These are phyloP conservation scores for Fusarium marasasianum DNA, from an alignment of 2,329 filamentous ascomycete genomes.

Conservation along the genomic window DNA sequence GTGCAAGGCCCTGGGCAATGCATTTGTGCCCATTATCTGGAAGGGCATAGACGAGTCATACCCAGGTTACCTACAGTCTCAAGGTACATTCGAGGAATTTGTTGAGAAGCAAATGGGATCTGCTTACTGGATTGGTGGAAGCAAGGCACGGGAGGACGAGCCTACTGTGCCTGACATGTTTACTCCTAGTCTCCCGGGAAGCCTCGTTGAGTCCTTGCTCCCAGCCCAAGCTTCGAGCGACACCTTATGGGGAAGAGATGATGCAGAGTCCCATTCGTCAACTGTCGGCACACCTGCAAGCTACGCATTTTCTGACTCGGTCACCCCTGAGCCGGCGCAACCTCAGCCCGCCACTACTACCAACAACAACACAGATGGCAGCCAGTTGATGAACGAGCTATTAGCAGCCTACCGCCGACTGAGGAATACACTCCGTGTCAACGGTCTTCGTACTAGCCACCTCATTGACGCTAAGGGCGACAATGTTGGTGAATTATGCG, in stretches of 20 bases:
- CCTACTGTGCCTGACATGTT: slow-evolving; percentile 43
- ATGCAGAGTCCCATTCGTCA: slow-evolving; percentile 47
- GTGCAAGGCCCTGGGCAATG: slow-evolving; percentile 95
- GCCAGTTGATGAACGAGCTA: slow-evolving; percentile 61
- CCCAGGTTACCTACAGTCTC: slow-evolving; percentile 73
- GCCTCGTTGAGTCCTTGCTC: slow-evolving; percentile 51
- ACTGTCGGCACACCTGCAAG: slow-evolving; percentile 53
- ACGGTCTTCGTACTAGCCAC: slow-evolving; percentile 58
- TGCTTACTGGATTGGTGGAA: slow-evolving; percentile 53
- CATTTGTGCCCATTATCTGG: slow-evolving; percentile 95
- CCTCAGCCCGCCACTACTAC: slow-evolving; percentile 13
- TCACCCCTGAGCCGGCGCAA: slow-evolving; percentile 38
- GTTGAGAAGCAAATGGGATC: slow-evolving; percentile 66
- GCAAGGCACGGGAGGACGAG: slow-evolving; percentile 50
- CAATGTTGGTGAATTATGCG: slow-evolving; percentile 57
- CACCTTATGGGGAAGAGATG: slow-evolving; percentile 53
- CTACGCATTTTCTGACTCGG: slow-evolving; percentile 52
- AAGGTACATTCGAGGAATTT: slow-evolving; percentile 73
- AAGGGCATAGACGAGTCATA: slow-evolving; percentile 89
- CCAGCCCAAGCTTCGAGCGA: slow-evolving; percentile 49
- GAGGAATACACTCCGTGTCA: slow-evolving; percentile 65
- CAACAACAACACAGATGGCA: slow-evolving; percentile 22
- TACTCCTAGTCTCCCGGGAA: slow-evolving; percentile 52
- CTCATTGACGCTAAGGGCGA: slow-evolving; percentile 43
- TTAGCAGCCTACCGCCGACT: slow-evolving; percentile 69